Evolutionary conservation across 2,329 filamentous ascomycete genomes (phyloP), one percentile per base, ranked within the genome.

Genomic region (Fusarium equiseti): DNA sequence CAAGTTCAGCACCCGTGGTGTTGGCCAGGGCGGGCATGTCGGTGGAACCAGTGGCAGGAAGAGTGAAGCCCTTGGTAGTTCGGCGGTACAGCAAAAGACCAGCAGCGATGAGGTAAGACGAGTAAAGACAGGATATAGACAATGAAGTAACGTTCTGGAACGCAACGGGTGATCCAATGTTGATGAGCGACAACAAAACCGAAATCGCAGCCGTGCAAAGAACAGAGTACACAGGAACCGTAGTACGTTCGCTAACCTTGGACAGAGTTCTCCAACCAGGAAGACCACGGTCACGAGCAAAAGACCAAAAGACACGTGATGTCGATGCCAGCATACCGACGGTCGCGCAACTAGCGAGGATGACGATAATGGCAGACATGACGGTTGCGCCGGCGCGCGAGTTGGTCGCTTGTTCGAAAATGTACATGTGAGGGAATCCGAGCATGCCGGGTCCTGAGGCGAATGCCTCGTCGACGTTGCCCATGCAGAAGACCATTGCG

Each of bases 251-350:
- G 31, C 69, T 69, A 35, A 79, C 75, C 29, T 74, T 74, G 0
- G 76, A 77, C 4, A 79, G 31, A 4, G 67, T 68, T 27, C 67
- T 55, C 75, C 76, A 79, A n/a, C 73, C 74, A 8, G 79, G 79
- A 35, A 80, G 59, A 6, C 75, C 79, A 0, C 73, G 75, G 20
- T 80, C 79, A 4, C 79, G 73, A 2, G 79, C 73, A 69, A 89
- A 89, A 0, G 87, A 85, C 84, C 85, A 89, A 13, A 86, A 83
- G 59, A 88, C 83, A 15, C 87, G 83, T 1, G 87, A 89, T 0
- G 88, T 87, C 0, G 89, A 86, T 2, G 86, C 86, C 0, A 90
- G 83, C 63, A 87, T 85, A 2, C 84, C 84, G 22, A 87, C 84
- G 16, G 83, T 85, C 38, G 83, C 83, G 20, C 82, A 84, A 2